Evolutionary conservation across 75 land plant species (phyloP).

Genomic region (Cunninghamia lanceolata): DNA sequence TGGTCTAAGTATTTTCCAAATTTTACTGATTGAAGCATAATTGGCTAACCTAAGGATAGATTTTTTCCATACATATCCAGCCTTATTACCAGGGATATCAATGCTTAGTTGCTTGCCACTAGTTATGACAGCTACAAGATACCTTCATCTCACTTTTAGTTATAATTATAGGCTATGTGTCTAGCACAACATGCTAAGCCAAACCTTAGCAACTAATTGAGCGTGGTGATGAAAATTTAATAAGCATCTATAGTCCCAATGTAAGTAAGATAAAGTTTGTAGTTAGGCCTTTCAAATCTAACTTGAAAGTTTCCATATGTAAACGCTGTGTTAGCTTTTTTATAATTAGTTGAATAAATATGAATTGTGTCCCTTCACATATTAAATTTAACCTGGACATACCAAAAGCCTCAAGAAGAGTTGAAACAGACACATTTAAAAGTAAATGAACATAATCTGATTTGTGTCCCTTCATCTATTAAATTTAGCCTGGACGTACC

Average conservation of each 20-base stretch:
- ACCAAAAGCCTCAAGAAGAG: not conserved
- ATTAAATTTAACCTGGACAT: not conserved
- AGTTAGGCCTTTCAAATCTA: not conserved
- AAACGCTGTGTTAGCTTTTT: not conserved
- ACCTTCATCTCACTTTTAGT: not conserved
- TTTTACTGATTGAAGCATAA: not conserved
- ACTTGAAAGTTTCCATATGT: not conserved
- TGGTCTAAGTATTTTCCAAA: not conserved
- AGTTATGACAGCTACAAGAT: not conserved
- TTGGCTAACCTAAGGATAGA: not conserved
- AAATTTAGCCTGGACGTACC: not conserved
- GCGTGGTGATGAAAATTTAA: not conserved
- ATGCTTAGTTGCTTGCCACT: not conserved
- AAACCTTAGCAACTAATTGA: not conserved
- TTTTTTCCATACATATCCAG: not conserved
- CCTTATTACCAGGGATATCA: not conserved
- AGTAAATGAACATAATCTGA: not conserved
- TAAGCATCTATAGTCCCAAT: not conserved
- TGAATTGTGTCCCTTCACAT: not conserved
- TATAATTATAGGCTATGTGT: not conserved
- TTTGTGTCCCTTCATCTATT: no score
- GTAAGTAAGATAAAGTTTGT: not conserved
- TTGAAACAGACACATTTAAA: not conserved
- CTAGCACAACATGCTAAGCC: not conserved
- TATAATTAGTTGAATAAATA: not conserved